phyloP scores from a whole-genome alignment of 75 land plant genomes.

The Pinus tabuliformis region DNA sequence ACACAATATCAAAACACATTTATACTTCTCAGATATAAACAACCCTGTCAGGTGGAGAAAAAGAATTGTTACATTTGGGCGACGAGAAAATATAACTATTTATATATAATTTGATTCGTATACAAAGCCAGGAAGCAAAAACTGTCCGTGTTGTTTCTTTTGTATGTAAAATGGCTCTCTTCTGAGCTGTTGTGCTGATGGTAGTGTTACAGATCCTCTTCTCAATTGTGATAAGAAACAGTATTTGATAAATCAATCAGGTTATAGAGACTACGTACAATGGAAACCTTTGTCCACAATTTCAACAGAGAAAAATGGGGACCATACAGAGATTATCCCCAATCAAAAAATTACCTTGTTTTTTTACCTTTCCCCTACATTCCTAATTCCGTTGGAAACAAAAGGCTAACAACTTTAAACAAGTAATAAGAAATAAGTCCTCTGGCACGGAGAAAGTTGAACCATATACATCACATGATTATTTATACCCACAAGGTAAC shows the following conservation, averaged over 20 bases:
- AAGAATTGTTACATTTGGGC: too few relatives aligned
- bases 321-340: not conserved
- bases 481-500: slow-evolving; percentile 3
- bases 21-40: not conserved
- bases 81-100: not conserved
- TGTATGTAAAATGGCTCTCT: not conserved
- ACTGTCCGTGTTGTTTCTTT: not conserved
- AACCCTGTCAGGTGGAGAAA: not conserved
- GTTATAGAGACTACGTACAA: not conserved
- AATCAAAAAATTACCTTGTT: not conserved
- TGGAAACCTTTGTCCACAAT: not conserved
- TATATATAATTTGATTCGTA: not conserved
- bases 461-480: not conserved
- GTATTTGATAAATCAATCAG: not conserved
- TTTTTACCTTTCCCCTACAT: not conserved
- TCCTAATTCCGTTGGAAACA: not conserved
- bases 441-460: too few relatives aligned
- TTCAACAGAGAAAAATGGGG: not conserved
- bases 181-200: not conserved
- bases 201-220: not conserved
- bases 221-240: not conserved
- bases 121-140: not conserved
- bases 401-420: not conserved
- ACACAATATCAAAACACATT: not conserved
- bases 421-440: not conserved